A percentile compares a stretch with the other conserved stretches of the same genome.
phyloP scores from a whole-genome alignment of 495 filamentous ascomycete species.

The Xylaria longipes region DNA sequence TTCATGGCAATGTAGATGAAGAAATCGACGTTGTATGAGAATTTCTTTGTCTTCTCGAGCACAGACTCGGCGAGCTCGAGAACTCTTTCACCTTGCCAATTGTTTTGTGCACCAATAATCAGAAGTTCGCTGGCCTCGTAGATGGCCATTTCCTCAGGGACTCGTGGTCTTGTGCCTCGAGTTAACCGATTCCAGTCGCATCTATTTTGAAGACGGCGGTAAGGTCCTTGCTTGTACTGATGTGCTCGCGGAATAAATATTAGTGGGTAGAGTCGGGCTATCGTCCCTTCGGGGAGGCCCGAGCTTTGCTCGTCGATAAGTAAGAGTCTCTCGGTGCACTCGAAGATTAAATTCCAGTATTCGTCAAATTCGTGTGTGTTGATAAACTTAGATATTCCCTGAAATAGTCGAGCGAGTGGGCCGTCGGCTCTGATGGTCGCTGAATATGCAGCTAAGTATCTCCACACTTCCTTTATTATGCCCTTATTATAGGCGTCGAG shows the following conservation, averaged over 20 bases:
- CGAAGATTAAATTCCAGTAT: slow-evolving; percentile 41
- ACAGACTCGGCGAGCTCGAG: slow-evolving; percentile 38
- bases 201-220: slow-evolving; percentile 38
- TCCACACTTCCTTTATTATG: slow-evolving; percentile 42
- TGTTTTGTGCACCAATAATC: slow-evolving; percentile 35
- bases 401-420: slow-evolving; percentile 36
- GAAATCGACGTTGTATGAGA: slow-evolving; percentile 39
- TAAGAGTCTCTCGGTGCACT: slow-evolving; percentile 39
- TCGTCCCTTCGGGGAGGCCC: slow-evolving; percentile 38
- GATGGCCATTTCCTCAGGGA: slow-evolving; percentile 36
- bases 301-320: slow-evolving; percentile 37
- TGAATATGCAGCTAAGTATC: slow-evolving; percentile 40
- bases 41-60: slow-evolving; percentile 38
- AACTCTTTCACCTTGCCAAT: slow-evolving; percentile 37
- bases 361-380: slow-evolving; percentile 41
- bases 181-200: slow-evolving; percentile 35
- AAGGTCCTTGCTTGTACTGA: slow-evolving; percentile 35
- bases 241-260: slow-evolving; percentile 41
- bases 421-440: slow-evolving; percentile 30
- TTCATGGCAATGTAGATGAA: slow-evolving; percentile 40
- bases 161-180: slow-evolving; percentile 35
- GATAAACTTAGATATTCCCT: slow-evolving; percentile 38
- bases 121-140: slow-evolving; percentile 39
- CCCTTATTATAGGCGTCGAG: slow-evolving; percentile 41
- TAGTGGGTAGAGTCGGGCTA: slow-evolving; percentile 37